Evolutionary conservation across 2,329 filamentous ascomycete species (phyloP).

Genomic region (Sarocladiaceae sp.): DNA sequence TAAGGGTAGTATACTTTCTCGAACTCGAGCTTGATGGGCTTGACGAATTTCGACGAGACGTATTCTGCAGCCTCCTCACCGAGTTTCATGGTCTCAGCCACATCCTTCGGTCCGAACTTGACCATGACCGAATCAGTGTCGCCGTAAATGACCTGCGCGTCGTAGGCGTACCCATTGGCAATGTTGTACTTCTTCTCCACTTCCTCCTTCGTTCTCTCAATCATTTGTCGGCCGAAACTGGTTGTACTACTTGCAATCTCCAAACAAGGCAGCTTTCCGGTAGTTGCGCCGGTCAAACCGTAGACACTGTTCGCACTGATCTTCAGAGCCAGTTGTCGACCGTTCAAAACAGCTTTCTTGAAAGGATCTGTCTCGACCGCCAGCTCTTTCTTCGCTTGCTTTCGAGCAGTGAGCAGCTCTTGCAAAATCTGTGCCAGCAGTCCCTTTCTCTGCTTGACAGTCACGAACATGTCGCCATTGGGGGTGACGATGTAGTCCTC

Average conservation of each 20-base stretch:
- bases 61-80: conserved; percentile 87
- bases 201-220: conserved; percentile 95
- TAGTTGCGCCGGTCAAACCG: conserved; percentile 91
- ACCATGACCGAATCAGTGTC: conserved; percentile 99
- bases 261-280: conserved; percentile 90
- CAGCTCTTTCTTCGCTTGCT: conserved; percentile 87
- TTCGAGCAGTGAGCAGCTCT: conserved; percentile 84
- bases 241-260: conserved; percentile 96
- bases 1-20: conserved; percentile 99
- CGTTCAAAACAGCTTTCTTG: conserved; percentile 96
- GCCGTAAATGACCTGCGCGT: conserved; percentile 96
- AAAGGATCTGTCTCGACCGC: conserved; percentile 88
- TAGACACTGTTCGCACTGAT: conserved; percentile 97
- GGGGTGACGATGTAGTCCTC: conserved; percentile 96
- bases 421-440: conserved; percentile 92
- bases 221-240: conserved; percentile 96
- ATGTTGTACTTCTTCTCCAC: conserved; percentile 87
- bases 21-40: conserved; percentile 98
- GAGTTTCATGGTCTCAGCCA: conserved; percentile 85
- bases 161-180: conserved; percentile 87
- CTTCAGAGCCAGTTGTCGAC: conserved; percentile 92
- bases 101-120: conserved; percentile 86
- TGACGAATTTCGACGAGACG: conserved; percentile 88
- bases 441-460: conserved; percentile 81
- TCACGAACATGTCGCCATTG: conserved; percentile 90